Conservation (phyloP, 2,329 filamentous ascomycete genomes). For the Colletotrichum sp. region DNA sequence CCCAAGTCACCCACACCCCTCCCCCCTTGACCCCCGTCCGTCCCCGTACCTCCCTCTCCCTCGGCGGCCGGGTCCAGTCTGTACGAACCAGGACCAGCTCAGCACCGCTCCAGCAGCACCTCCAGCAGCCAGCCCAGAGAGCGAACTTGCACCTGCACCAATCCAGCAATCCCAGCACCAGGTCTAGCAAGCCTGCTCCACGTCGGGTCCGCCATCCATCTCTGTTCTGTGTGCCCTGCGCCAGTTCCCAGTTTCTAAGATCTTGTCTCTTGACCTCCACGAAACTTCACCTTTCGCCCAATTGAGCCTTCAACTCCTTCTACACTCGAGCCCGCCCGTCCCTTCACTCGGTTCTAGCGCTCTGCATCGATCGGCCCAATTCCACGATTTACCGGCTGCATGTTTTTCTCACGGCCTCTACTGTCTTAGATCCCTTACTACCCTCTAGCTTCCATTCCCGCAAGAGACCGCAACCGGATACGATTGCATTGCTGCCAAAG, state of each 20-base stretch:
- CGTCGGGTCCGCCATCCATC: constrained; percentile 7
- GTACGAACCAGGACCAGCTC: background rate
- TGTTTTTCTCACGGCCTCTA: background rate
- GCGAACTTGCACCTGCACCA: background rate
- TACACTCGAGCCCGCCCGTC: background rate
- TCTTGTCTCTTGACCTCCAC: constrained; percentile 10
- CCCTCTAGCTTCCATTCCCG: constrained; percentile 10
- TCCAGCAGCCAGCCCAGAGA: background rate
- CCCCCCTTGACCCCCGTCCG: background rate
- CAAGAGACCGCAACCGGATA: constrained; percentile 18
- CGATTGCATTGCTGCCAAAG: constrained; percentile 12
- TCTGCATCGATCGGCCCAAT: constrained; percentile 2
- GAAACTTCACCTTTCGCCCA: constrained; percentile 1
- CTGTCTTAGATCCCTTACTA: constrained; percentile 14
- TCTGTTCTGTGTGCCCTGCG: constrained; percentile 11
- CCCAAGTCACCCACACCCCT: constrained; percentile 14
- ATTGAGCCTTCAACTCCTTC: constrained; percentile 5
- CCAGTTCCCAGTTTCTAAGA: constrained; percentile 17
- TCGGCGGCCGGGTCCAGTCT: constrained; percentile 4
- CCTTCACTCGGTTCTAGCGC: background rate
- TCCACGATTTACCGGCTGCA: constrained; percentile 3
- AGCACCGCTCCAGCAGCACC: background rate
- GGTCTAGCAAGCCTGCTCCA: constrained; percentile 6
- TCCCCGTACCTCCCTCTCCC: constrained; percentile 12
- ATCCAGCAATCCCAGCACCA: background rate